Conservation (phyloP, 495 filamentous ascomycete genomes). For the Rusavskia elegans region DNA sequence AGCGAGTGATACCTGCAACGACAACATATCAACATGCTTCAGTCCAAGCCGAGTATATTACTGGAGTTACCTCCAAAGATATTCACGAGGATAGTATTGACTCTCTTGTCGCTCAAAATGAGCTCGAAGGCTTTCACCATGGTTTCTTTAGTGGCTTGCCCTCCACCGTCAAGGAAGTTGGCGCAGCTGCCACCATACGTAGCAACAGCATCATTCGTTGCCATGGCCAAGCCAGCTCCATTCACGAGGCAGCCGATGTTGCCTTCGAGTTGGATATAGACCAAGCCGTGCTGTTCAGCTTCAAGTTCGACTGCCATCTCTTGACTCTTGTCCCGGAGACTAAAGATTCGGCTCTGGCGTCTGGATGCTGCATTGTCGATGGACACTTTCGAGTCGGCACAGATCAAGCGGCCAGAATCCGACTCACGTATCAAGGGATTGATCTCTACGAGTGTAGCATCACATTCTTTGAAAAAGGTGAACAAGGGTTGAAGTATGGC, state of each 20-base stretch:
- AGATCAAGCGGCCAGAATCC: no score
- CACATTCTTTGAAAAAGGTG: no score
- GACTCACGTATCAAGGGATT: no score
- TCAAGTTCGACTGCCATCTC: no score
- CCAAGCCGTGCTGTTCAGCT: neutral
- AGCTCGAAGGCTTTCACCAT: conserved; percentile 59
- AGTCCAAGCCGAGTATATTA: no score
- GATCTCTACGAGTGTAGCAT: no score
- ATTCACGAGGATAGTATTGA: conserved; percentile 66
- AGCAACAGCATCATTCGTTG: conserved; percentile 63
- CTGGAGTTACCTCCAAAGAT: conserved; percentile 44
- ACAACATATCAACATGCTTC: conserved; percentile 18
- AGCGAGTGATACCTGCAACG: conserved; percentile 37
- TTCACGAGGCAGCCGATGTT: conserved; percentile 33
- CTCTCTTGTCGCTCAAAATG: conserved; percentile 53
- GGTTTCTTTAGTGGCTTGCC: conserved; percentile 68
- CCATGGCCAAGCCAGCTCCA: conserved; percentile 80
- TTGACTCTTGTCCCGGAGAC: no score
- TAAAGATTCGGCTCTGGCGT: no score
- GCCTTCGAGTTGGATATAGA: neutral
- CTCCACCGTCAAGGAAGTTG: conserved; percentile 79
- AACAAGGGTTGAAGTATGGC: no score
- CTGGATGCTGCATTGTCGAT: no score
- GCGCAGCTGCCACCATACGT: conserved; percentile 45
- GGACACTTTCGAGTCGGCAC: no score